A percentile compares a stretch with the other conserved stretches of the same genome.
Conservation (phyloP, 345 rosid species). For the Salix brachista region DNA sequence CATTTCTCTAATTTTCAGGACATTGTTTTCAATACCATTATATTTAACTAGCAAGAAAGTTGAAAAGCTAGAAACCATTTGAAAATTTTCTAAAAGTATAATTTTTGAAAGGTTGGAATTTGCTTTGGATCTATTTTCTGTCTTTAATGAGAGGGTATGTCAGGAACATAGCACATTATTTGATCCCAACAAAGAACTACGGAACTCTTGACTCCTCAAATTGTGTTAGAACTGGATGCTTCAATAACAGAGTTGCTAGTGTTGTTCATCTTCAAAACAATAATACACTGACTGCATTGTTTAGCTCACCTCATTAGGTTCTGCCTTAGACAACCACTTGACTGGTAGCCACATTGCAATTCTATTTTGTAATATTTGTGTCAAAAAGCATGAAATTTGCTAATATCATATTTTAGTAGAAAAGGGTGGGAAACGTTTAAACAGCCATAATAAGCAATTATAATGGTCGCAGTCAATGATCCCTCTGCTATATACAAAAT, state of each 20-base stretch:
- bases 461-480: constrained; percentile 10
- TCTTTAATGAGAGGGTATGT: background rate
- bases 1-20: background rate
- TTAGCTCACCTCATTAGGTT: background rate
- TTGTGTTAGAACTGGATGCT: background rate
- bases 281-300: background rate
- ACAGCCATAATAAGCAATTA: constrained; percentile 5
- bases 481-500: constrained; percentile 8
- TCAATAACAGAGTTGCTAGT: background rate
- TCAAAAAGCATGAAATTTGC: background rate
- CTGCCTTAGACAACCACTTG: background rate
- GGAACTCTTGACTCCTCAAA: background rate
- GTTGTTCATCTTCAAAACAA: background rate
- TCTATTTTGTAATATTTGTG: background rate
- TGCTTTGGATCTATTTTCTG: background rate
- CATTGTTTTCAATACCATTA: background rate
- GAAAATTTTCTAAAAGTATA: background rate
- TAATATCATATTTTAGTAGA: background rate
- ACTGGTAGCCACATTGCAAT: background rate
- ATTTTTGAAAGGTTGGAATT: constrained; percentile 2
- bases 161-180: background rate
- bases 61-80: background rate
- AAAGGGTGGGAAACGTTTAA: constrained; percentile 11
- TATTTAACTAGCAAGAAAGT: background rate
- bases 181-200: background rate